A percentile compares a stretch with the other conserved stretches of the same genome.
These are phyloP conservation scores for Lobulomyces angularis DNA, from an alignment of 192 early-diverging fungal genomes.

Conservation along the genomic window DNA sequence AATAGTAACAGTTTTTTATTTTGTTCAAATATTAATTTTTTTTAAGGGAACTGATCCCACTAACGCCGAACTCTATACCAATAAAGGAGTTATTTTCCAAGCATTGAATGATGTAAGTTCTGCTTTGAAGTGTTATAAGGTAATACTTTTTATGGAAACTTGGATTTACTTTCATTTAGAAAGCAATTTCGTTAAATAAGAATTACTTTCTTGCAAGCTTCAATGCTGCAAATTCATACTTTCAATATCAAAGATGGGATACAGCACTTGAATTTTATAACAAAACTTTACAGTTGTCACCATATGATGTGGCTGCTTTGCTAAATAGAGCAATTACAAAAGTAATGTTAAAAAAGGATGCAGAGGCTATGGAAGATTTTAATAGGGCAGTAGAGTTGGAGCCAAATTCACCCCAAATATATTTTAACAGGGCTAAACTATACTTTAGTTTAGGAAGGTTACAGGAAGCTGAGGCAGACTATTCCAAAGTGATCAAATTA, in stretches of 20 bases:
- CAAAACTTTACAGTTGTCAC: slow-evolving; percentile 23
- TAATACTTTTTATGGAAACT: slow-evolving; percentile 2
- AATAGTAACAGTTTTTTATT: slow-evolving; percentile 13
- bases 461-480: slow-evolving; percentile 32
- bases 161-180: slow-evolving; percentile 6
- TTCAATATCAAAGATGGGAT: slow-evolving; percentile 32
- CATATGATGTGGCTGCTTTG: slow-evolving; percentile 14
- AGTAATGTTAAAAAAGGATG: slow-evolving; percentile 23
- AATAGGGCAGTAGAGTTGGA: slow-evolving; percentile 12
- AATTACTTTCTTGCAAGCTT: slow-evolving; percentile 32
- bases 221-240: slow-evolving; percentile 38
- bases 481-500: slow-evolving; percentile 22
- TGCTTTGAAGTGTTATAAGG: slow-evolving; percentile 39
- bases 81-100: slow-evolving; percentile 34
- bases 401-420: slow-evolving; percentile 14
- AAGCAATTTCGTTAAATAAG: slow-evolving; percentile 29
- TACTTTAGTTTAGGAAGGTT: slow-evolving; percentile 8
- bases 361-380: slow-evolving; percentile 26
- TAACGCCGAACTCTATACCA: slow-evolving; percentile 36
- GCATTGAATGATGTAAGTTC: slow-evolving; percentile 30
- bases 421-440: slow-evolving; percentile 29
- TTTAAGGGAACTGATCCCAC: slow-evolving; percentile 22
- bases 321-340: slow-evolving; percentile 37
- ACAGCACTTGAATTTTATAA: slow-evolving; percentile 23
- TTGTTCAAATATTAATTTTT: background rate